Evolutionary conservation across 257 asterid genomes (phyloP), one percentile per base, ranked within the genome.

Genomic region (Solanum pennellii): DNA sequence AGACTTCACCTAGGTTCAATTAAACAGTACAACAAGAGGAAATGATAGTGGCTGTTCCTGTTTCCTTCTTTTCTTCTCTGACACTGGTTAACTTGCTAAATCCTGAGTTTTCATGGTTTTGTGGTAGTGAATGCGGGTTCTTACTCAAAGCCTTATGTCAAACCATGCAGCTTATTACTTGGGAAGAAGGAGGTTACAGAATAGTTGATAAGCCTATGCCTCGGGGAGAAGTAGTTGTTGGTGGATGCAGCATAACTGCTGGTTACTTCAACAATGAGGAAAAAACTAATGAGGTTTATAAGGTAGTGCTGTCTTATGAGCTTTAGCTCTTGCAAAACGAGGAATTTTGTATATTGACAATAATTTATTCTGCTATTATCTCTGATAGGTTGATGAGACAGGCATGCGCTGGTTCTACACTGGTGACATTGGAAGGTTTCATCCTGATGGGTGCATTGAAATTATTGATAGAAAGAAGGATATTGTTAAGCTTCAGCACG

Each of bases 321-420:
- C 44, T 88, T 86, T 86, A 33, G 15, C 37, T 74, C 31, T 10
- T 35, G 27, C 44, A 85, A 41, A 47, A 33, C 25, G 68, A 12
- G 13, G 42, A 89, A 60, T 25, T 29, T 14, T 29, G 16, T 52
- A 85, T 42, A 83, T 56, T 84, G 90, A 7, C 86, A 31, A 80
- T 9, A 56, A 27, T 72, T 84, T 75, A 49, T 72, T 27, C 86
- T 76, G 76, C 59, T 47, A 16, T 41, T 49, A 82, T 79, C 84
- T 80, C 45, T 87, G 88, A 83, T 88, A 96, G 99, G 96, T 95
- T 72, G 99, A 96, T 82, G 98, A 96, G 89, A 90, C 47, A 79
- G 98, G 98, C 92, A 93, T 94, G 95, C 94, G 91, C n/a, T 96
- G 99, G 99, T 96, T 96, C 91, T 95, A 93, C 88, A 91, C 97